Evolutionary conservation across 345 rosid genomes (phyloP), one percentile per base, ranked within the genome.

Genomic region (Eutrema yunnanense): DNA sequence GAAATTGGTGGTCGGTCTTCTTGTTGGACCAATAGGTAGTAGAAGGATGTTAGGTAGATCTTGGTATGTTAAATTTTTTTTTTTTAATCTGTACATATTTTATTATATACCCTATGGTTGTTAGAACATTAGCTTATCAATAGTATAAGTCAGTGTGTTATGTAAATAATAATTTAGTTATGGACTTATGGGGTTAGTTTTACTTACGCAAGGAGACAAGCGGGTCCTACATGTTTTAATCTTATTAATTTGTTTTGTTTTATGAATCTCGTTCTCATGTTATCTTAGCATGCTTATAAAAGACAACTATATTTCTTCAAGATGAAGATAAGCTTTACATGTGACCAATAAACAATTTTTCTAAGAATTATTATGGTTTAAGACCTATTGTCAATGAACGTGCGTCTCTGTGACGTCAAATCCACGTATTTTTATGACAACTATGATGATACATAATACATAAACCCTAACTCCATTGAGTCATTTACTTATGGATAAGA

Each of bases 11-110:
- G 74, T 68, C 64, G 74, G 74, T 75, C 79, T 60, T 34, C 57
- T 13, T 61, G 73, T 44, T 69, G 79, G 73, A 68, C 74, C 74
- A 69, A 75, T 69, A 36, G 69, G 50, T 75, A 8, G 74, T 68
- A 62, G 34, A 69, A 69, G 70, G n/a, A 54, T 62, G 47, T 75
- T 55, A 69, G 79, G 61, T 69, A 51, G 36, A 50, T 41, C 8
- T 34, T 75, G 13, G 42, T 68, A 55, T 42, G 46, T 54, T 43
- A 40, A 40, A 32, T 51, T 54, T 6, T 67, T 43, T 49, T 32
- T 0, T 1, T 32, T 42, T 26, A 14, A 14, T 75, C 1, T 60
- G 63, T 52, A 74, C 2, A 74, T 60, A 14, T 41, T 4, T 66
- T 22, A 58, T 19, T 48, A 37, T 75, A 62, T 75, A 62, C 55